Conservation (phyloP, 1,284 basidiomycete genomes). For the Bjerkandera adusta region DNA sequence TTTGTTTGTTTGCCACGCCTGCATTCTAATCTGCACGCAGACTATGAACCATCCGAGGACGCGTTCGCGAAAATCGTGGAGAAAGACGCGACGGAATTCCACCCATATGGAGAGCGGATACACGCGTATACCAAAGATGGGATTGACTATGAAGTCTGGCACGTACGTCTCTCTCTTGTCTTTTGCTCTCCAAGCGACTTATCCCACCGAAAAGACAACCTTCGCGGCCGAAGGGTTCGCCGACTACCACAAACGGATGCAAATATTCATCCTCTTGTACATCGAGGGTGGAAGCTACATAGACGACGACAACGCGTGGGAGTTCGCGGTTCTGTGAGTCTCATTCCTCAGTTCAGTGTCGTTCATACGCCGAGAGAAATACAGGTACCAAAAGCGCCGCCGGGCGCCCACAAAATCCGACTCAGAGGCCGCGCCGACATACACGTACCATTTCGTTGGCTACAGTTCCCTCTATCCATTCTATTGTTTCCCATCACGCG, state of each 20-base stretch:
- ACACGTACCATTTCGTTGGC: constrained; percentile 87
- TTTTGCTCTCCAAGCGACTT: background rate
- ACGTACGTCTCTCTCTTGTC: constrained; percentile 3
- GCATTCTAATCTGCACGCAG: constrained; percentile 29
- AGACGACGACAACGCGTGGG: constrained; percentile 87
- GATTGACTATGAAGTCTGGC: constrained; percentile 10
- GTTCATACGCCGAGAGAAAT: constrained; percentile 1
- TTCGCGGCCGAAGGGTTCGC: constrained; percentile 89
- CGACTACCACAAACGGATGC: constrained; percentile 94
- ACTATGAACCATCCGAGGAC: constrained; percentile 65
- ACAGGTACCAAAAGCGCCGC: constrained; percentile 82
- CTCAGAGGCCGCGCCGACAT: background rate
- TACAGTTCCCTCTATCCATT: constrained; percentile 93
- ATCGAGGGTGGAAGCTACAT: constrained; percentile 97
- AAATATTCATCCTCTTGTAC: constrained; percentile 91
- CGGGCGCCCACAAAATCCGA: constrained; percentile 41
- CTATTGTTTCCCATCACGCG: constrained; percentile 88
- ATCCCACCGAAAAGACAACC: constrained; percentile 50
- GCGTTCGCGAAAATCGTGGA: constrained; percentile 71
- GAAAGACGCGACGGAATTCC: constrained; percentile 71
- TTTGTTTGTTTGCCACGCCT: background rate
- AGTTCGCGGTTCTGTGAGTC: constrained; percentile 78
- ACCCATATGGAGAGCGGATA: constrained; percentile 75
- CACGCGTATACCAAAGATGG: constrained; percentile 10
- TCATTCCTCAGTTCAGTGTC: constrained; percentile 1